Evolutionary conservation across 2,329 filamentous ascomycete species (phyloP), one percentile per base, ranked within the genome.

Genomic region (Pseudocercospora fuligena): DNA sequence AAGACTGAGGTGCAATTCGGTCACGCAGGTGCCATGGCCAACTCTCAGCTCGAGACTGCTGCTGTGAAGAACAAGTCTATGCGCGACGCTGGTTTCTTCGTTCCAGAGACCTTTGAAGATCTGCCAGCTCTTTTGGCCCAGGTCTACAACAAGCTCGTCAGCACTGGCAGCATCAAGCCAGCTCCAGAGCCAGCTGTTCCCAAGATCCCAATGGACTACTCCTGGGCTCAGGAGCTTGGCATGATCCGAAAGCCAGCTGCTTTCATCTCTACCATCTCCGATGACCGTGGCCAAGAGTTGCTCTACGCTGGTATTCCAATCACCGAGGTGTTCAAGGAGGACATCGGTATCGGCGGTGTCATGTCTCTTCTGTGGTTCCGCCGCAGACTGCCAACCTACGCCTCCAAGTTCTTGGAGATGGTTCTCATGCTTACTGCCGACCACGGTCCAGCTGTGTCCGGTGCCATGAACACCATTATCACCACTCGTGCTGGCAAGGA

Each of bases 391-490:
- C 95, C 95, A 71, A 86, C 91, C 79, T 98, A 97, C 81, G 95
- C 95, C 78, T 96, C 93, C 88, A 97, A 97, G 85, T 99, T 99
- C 88, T 85, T 99, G 75, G 95, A 99, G 88, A 99, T 99, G 95
- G 95, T 99, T 73, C 94, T 99, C 82, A 99, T 99, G 95, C 89
- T 99, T 79, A 99, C 95, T 79, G 95, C 95, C 76, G 95, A 99
- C 80, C 95, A 99, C 89, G 95, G 95, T 83, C 95, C 95, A 63
- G 95, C 95, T 76, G 95, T 99, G 76, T 99, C 95, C 76, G 95
- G 95, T 88, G 95, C 95, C 82, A 99, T 99, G 95, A 99, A 99
- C 90, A 99, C 95, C 81, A 99, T 99, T 82, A 98, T 99, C 81
- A 99, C 95, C 70, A 99, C 95, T 67, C 92, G 95, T 92, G 95